Evolutionary conservation across 129 eudicot genomes (phyloP).

Genomic region (Erigeron canadensis): DNA sequence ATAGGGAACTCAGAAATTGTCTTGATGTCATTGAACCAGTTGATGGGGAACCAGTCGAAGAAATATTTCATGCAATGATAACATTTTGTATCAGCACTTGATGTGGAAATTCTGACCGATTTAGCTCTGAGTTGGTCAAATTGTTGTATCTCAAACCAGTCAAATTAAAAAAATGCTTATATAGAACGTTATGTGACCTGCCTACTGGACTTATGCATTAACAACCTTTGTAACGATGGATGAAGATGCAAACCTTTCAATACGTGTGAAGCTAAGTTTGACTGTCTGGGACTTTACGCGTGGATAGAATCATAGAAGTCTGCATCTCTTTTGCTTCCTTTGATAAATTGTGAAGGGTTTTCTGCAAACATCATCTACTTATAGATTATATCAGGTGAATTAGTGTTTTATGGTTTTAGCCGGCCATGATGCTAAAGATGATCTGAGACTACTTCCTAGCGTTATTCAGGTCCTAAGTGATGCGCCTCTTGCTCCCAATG

Average conservation of each 20-base stretch:
- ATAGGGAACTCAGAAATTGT: constrained; percentile 69
- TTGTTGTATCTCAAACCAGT: not conserved
- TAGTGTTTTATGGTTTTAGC: not conserved
- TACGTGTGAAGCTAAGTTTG: constrained; percentile 66
- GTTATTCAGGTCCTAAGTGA: constrained; percentile 90
- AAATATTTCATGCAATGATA: constrained; percentile 40
- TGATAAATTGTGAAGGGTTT: not conserved
- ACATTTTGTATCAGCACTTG: constrained; percentile 11
- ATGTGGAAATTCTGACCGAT: constrained; percentile 8
- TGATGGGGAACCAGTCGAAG: constrained; percentile 66
- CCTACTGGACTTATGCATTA: constrained; percentile 1
- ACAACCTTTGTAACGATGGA: constrained; percentile 58
- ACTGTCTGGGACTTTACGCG: constrained; percentile 88
- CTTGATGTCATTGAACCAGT: constrained; percentile 76
- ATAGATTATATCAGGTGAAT: not conserved
- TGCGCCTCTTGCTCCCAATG: constrained; percentile 89
- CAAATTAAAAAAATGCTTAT: not conserved
- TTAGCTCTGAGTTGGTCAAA: not conserved
- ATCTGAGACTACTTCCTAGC: constrained; percentile 36
- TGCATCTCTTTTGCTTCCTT: not conserved
- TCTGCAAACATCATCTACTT: not conserved
- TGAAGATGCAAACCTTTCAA: constrained; percentile 82
- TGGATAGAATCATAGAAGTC: not conserved
- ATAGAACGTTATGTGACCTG: not conserved
- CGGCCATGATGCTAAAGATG: constrained; percentile 23